These are phyloP conservation scores for Crithidia sp. DNA, from an alignment of 208 protist genomes.

Conservation along the genomic window DNA sequence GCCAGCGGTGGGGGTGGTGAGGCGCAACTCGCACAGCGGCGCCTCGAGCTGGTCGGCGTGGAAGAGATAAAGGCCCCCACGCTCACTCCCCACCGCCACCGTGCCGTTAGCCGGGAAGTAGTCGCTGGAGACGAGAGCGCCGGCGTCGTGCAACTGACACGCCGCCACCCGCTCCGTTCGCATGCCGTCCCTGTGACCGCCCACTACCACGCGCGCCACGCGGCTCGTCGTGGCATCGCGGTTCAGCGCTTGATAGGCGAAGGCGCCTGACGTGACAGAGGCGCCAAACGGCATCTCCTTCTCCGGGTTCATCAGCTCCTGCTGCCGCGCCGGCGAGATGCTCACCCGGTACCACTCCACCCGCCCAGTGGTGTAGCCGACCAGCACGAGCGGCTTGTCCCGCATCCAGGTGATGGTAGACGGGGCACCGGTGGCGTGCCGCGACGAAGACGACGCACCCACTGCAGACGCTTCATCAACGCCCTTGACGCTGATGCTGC, in stretches of 20 bases:
- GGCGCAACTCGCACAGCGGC: slow-evolving; percentile 51
- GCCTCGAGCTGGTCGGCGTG: slow-evolving; percentile 45
- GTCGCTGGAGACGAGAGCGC: slow-evolving; percentile 70
- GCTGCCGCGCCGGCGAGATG: slow-evolving; percentile 32
- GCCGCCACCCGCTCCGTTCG: slow-evolving; percentile 34
- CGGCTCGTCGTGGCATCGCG: slow-evolving; percentile 24
- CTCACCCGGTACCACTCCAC: slow-evolving; percentile 84
- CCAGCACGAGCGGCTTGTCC: slow-evolving; percentile 77
- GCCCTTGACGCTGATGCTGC: no score
- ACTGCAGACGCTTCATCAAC: no score
- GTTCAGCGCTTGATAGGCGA: slow-evolving; percentile 35
- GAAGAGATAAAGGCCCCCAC: slow-evolving; percentile 56
- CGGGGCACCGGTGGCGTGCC: slow-evolving; percentile 18
- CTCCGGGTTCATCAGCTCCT: slow-evolving; percentile 31
- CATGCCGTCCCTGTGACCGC: slow-evolving; percentile 47
- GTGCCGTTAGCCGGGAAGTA: slow-evolving; percentile 68
- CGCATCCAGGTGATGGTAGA: slow-evolving; percentile 91
- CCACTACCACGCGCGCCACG: slow-evolving; percentile 26
- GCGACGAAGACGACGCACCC: neutral
- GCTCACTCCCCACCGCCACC: slow-evolving; percentile 64
- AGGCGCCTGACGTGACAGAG: slow-evolving; percentile 24
- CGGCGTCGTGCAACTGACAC: slow-evolving; percentile 45
- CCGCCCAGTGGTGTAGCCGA: slow-evolving; percentile 65
- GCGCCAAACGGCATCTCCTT: slow-evolving; percentile 28
- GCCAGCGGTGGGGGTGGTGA: slow-evolving; percentile 22